Percentiles rank a stretch among this genome's conserved stretches.
phyloP scores from a whole-genome alignment of 768 basidiomycete genomes.

The Pilatotrama ljubarskyi region DNA sequence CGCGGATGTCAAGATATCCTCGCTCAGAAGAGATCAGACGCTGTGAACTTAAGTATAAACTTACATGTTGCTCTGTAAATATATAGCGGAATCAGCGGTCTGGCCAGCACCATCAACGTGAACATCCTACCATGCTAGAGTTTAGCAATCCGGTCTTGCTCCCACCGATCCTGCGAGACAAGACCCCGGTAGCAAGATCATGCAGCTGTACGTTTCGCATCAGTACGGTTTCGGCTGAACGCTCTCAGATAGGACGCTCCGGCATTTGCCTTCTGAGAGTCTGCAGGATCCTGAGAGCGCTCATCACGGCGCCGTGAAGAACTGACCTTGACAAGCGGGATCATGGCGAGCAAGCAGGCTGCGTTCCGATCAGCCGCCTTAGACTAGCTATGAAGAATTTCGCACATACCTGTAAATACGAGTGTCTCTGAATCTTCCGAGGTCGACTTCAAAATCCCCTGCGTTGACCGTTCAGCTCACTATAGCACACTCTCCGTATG shows the following conservation, averaged over 20 bases:
- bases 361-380: not conserved
- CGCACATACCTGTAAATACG: conserved; percentile 59
- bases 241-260: not conserved
- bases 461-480: not conserved
- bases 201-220: conserved; percentile 51
- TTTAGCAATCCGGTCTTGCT: conserved; percentile 78
- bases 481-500: too few relatives aligned
- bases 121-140: conserved; percentile 64
- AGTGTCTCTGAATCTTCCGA: conserved; percentile 50
- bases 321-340: conserved; percentile 70
- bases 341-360: conserved; percentile 71
- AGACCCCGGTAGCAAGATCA: conserved; percentile 71
- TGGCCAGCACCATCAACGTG: not conserved
- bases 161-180: conserved; percentile 75
- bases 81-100: conserved; percentile 36
- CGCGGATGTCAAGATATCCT: not conserved
- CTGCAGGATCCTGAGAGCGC: too few relatives aligned
- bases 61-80: conserved; percentile 63
- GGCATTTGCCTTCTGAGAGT: not conserved
- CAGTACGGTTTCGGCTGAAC: not conserved
- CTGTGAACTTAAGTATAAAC: too few relatives aligned
- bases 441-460: conserved; percentile 60
- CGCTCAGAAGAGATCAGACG: not conserved
- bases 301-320: not conserved
- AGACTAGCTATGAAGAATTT: not conserved